These are phyloP conservation scores for Curvularia sp. DNA, from an alignment of 2,329 filamentous ascomycete genomes.

Conservation along the genomic window DNA sequence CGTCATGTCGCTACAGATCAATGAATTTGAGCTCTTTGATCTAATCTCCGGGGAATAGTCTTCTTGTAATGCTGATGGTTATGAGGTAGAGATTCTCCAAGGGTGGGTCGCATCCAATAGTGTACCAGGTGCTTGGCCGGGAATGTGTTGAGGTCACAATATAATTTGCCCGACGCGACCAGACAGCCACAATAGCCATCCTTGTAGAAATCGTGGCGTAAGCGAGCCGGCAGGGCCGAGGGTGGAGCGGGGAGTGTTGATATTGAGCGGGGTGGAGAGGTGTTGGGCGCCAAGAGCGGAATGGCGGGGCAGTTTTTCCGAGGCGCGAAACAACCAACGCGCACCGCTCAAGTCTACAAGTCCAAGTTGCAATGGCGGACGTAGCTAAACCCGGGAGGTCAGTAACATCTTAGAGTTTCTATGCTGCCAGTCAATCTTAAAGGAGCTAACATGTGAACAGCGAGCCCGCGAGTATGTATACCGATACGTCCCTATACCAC, in stretches of 20 bases:
- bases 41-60: slow-evolving; percentile 4
- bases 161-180: slow-evolving; percentile 5
- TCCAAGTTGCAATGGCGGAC: slow-evolving; percentile 38
- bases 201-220: background rate
- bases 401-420: slow-evolving; percentile 1
- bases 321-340: slow-evolving; percentile 32
- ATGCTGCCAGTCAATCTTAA: background rate
- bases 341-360: slow-evolving; percentile 8
- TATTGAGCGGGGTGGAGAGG: slow-evolving; percentile 5
- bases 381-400: slow-evolving; percentile 37
- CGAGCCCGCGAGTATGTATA: slow-evolving; percentile 14
- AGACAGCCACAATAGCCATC: background rate
- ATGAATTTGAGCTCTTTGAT: background rate
- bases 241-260: slow-evolving; percentile 5
- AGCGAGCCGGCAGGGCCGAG: background rate
- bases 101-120: slow-evolving; percentile 6
- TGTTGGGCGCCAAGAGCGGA: slow-evolving; percentile 17
- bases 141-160: slow-evolving; percentile 14
- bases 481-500: background rate
- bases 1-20: background rate
- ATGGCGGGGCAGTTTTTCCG: slow-evolving; percentile 26
- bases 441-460: slow-evolving; percentile 7
- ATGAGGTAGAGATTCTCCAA: background rate
- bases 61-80: slow-evolving; percentile 14
- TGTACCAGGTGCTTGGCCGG: slow-evolving; percentile 5